Conservation (phyloP, 176 grass and related monocot genomes). For the Oryza australiensis region DNA sequence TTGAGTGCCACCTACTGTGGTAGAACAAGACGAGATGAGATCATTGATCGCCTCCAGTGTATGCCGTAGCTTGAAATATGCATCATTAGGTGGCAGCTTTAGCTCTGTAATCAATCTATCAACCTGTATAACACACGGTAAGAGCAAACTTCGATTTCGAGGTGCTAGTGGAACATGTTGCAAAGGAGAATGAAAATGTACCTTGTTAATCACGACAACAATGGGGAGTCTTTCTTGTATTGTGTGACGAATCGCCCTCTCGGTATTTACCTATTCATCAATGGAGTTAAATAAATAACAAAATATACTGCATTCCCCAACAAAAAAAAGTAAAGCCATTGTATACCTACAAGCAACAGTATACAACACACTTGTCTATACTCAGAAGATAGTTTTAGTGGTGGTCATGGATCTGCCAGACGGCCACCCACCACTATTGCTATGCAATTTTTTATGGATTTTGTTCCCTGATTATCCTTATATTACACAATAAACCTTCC, state of each 20-base stretch:
- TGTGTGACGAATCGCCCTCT: constrained; percentile 98
- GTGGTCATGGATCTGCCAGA: neutral
- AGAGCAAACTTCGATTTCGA: constrained; percentile 19
- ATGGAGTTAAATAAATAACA: constrained; percentile 34
- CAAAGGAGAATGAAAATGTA: constrained; percentile 9
- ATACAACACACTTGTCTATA: neutral
- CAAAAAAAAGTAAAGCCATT: neutral
- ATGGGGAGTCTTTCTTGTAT: constrained; percentile 95
- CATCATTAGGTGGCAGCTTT: constrained; percentile 92
- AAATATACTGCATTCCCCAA: neutral
- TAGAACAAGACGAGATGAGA: constrained; percentile 89
- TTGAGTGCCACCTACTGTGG: constrained; percentile 81
- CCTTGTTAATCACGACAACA: constrained; percentile 99
- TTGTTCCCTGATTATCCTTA: neutral
- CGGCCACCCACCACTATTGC: neutral
- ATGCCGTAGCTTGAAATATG: constrained; percentile 95
- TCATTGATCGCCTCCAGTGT: constrained; percentile 91
- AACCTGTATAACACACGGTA: constrained; percentile 53
- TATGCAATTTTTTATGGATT: neutral
- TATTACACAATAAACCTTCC: neutral
- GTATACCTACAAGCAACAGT: neutral
- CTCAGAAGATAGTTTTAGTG: neutral
- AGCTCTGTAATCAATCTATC: constrained; percentile 95
- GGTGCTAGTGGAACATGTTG: constrained; percentile 25
- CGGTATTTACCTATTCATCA: constrained; percentile 85